Conservation (phyloP, 2,329 filamentous ascomycete species). For the Tolypocladium cylindrosporum region DNA sequence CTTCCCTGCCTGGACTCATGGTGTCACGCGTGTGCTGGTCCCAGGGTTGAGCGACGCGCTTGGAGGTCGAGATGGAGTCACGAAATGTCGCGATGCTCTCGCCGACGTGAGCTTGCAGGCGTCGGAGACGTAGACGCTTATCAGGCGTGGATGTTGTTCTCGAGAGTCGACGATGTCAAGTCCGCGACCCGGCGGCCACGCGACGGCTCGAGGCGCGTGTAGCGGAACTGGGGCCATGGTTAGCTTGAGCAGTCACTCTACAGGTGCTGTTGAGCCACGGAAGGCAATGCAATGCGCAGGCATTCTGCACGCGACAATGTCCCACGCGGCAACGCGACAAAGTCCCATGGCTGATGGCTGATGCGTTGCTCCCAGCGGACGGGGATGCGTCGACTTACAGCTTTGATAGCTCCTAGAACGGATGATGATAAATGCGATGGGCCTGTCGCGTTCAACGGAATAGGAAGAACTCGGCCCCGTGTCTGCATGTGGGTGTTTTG, state of each 20-base stretch:
- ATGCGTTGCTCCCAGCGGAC: conserved; percentile 1
- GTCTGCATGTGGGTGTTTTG: conserved; percentile 22
- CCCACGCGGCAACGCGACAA: neutral
- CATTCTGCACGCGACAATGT: conserved; percentile 1
- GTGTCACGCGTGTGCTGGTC: neutral
- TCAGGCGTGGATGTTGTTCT: neutral
- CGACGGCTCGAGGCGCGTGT: conserved; percentile 3
- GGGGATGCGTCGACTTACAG: conserved; percentile 21
- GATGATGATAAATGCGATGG: conserved; percentile 34
- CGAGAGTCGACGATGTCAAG: neutral
- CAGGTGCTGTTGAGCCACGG: neutral
- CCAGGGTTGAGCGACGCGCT: neutral
- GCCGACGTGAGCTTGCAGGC: neutral
- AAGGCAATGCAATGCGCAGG: conserved; percentile 1
- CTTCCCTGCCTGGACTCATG: conserved; percentile 25
- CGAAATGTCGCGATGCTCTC: neutral
- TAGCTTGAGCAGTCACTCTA: conserved; percentile 6
- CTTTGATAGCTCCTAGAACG: conserved; percentile 19
- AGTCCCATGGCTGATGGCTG: conserved; percentile 4
- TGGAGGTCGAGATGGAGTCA: neutral
- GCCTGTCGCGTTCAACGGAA: conserved; percentile 29
- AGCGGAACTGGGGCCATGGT: conserved; percentile 10
- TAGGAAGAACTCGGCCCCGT: conserved; percentile 35
- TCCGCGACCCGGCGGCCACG: conserved; percentile 3
- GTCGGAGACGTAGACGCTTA: neutral